Evolutionary conservation across 1,284 basidiomycete genomes (phyloP).

Genomic region (Inonotus hispidus): DNA sequence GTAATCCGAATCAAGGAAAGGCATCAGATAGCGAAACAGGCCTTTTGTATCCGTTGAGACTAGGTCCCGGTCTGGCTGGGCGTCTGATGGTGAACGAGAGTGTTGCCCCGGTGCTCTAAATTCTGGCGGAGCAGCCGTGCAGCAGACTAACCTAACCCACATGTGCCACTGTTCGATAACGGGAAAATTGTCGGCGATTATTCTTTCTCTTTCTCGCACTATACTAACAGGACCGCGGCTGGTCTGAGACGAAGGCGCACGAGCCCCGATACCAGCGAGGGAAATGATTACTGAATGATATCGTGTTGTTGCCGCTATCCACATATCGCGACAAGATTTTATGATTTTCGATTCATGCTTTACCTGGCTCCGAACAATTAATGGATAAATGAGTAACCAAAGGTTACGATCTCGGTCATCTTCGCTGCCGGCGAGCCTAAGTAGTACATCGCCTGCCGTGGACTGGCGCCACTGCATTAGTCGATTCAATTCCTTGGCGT

Average conservation of each 20-base stretch:
- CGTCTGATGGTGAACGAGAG: conserved; percentile 65
- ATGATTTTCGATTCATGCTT: conserved; percentile 42
- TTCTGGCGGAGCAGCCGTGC: conserved; percentile 71
- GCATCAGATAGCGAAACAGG: conserved; percentile 81
- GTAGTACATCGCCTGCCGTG: conserved; percentile 43
- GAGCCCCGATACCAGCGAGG: conserved; percentile 48
- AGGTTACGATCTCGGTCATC: conserved; percentile 58
- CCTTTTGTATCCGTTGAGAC: conserved; percentile 69
- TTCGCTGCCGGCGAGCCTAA: conserved; percentile 64
- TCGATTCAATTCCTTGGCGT: conserved; percentile 50
- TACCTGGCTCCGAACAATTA: conserved; percentile 51
- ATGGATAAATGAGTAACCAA: conserved; percentile 68
- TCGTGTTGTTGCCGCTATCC: conserved; percentile 59
- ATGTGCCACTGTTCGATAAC: conserved; percentile 84
- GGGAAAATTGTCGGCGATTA: conserved; percentile 53
- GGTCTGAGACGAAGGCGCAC: conserved; percentile 11
- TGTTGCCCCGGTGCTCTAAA: conserved; percentile 53
- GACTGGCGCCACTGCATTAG: conserved; percentile 60
- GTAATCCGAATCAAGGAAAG: conserved; percentile 84
- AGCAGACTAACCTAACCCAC: conserved; percentile 80
- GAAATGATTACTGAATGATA: conserved; percentile 65
- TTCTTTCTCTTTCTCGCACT: conserved; percentile 20
- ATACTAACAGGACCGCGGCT: conserved; percentile 11
- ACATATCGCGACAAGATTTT: conserved; percentile 49
- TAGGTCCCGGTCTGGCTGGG: conserved; percentile 62